Percentiles rank a stretch among this genome's conserved stretches.
phyloP scores from a whole-genome alignment of 306 rosid species.

The Rosa chinensis region DNA sequence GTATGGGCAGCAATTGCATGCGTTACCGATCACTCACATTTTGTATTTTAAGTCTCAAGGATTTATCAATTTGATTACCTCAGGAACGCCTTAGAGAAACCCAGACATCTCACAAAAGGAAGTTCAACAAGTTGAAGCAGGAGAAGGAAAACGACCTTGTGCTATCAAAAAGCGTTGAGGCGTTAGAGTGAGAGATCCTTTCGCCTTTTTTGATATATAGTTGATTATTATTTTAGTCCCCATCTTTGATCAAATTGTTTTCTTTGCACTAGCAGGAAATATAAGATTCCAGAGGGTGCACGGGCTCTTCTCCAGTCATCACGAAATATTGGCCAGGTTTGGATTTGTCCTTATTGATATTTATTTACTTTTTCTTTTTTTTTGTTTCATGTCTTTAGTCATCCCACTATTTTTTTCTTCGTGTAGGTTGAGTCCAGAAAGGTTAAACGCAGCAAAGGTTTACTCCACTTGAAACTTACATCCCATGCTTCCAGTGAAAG shows the following conservation, averaged over 20 bases:
- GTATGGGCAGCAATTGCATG: neutral
- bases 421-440: conserved; percentile 56
- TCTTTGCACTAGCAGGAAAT: conserved; percentile 48
- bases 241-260: conserved; percentile 19
- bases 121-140: conserved; percentile 77
- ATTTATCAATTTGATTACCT: neutral
- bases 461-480: conserved; percentile 24
- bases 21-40: too few relatives aligned
- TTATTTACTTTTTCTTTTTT: too few relatives aligned
- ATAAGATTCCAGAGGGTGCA: conserved; percentile 66
- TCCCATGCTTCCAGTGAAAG: conserved; percentile 23
- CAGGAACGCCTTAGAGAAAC: conserved; percentile 39
- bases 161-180: conserved; percentile 53
- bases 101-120: conserved; percentile 68
- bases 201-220: neutral
- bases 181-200: conserved; percentile 54
- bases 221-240: neutral
- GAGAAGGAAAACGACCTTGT: conserved; percentile 54
- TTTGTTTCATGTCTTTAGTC: too few relatives aligned
- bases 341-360: conserved; percentile 16
- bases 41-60: neutral
- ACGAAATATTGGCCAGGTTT: conserved; percentile 63
- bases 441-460: conserved; percentile 56
- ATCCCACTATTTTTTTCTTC: too few relatives aligned
- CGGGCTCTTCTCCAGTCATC: conserved; percentile 67